Percentiles rank a stretch among this genome's conserved stretches.
These are phyloP conservation scores for Hygrophoropsis aurantiaca DNA, from an alignment of 768 basidiomycete genomes.

Conservation along the genomic window DNA sequence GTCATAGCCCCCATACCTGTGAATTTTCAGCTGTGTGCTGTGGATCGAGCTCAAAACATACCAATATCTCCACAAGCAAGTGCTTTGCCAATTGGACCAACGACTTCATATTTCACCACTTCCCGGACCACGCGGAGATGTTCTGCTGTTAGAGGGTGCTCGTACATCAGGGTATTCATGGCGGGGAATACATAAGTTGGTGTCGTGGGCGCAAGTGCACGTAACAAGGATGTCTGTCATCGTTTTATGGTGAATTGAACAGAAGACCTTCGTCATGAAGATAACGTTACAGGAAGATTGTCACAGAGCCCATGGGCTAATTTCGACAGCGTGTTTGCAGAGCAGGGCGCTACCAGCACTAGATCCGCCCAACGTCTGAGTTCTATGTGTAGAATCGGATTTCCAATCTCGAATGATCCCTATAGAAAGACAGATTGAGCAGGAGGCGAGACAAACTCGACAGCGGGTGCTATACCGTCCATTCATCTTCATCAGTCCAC, in stretches of 20 bases:
- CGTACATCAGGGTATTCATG: conserved; percentile 99
- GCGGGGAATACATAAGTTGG: conserved; percentile 93
- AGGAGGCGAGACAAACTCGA: background rate
- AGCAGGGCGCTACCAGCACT: conserved; percentile 93
- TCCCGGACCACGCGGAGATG: conserved; percentile 78
- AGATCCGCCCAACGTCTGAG: conserved; percentile 92
- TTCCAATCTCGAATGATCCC: conserved; percentile 75
- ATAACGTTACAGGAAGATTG: conserved; percentile 69
- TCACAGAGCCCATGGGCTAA: conserved; percentile 88
- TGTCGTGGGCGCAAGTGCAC: conserved; percentile 80
- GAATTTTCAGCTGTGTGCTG: background rate
- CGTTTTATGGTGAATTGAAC: background rate
- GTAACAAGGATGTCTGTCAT: conserved; percentile 71
- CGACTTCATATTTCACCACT: conserved; percentile 73
- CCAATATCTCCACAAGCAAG: conserved; percentile 94
- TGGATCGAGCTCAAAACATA: conserved; percentile 31
- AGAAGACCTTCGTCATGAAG: background rate
- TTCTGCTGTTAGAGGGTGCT: conserved; percentile 85
- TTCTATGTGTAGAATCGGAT: conserved; percentile 96
- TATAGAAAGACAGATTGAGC: conserved; percentile 24
- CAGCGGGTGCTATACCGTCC: conserved; percentile 64
- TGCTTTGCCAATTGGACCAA: conserved; percentile 85
- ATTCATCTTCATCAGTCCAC: conserved; percentile 93
- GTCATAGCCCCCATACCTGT: conserved; percentile 93
- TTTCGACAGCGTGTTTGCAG: conserved; percentile 95